These are phyloP conservation scores for Paramecium sonneborni DNA, from an alignment of 73 alveolate species.

Conservation along the genomic window DNA sequence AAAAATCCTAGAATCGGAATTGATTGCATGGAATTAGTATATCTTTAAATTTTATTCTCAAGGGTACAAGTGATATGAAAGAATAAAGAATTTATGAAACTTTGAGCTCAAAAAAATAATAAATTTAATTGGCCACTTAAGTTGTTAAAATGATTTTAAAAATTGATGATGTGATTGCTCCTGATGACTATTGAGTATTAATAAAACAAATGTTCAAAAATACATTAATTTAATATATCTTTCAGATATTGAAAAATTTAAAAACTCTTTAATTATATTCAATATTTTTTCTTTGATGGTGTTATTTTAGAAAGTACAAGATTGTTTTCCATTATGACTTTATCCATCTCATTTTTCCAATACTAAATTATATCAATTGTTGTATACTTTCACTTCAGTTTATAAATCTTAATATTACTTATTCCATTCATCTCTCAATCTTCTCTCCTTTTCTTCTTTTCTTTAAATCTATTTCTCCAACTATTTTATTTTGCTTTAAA, in stretches of 20 bases:
- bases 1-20: constrained; percentile 62
- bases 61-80: constrained; percentile 92
- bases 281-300: constrained; percentile 44
- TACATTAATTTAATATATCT: background rate
- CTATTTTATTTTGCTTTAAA: background rate
- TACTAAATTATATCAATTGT: background rate
- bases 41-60: background rate
- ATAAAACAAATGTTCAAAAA: background rate
- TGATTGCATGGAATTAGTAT: constrained; percentile 65
- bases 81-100: constrained; percentile 92
- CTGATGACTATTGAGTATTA: constrained; percentile 53
- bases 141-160: constrained; percentile 98
- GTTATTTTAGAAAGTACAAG: constrained; percentile 20
- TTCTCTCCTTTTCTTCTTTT: constrained; percentile 33
- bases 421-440: constrained; percentile 29
- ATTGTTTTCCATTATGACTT: constrained; percentile 46
- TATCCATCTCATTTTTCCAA: constrained; percentile 56
- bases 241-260: background rate
- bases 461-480: background rate
- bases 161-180: constrained; percentile 94
- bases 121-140: constrained; percentile 93
- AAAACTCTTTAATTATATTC: background rate
- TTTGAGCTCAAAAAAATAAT: constrained; percentile 77
- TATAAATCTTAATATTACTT: constrained; percentile 33
- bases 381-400: constrained; percentile 27